phyloP scores from a whole-genome alignment of 1,284 basidiomycete species.

The Trichosporon sp. region DNA sequence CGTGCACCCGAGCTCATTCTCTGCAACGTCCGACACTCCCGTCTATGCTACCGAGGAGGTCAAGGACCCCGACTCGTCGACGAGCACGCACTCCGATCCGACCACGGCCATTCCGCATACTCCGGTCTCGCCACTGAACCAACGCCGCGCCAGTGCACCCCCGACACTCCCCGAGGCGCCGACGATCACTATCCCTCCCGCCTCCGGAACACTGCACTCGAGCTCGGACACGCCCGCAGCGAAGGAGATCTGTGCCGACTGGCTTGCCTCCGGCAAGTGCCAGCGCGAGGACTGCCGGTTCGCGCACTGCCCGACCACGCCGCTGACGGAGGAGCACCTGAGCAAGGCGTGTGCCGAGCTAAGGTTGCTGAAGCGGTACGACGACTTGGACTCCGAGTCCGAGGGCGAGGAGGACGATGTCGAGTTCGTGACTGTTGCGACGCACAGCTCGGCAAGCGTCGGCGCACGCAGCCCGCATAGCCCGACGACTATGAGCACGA shows the following conservation, averaged over 20 bases:
- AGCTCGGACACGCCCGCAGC: constrained; percentile 10
- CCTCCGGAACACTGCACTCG: neutral
- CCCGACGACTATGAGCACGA: neutral
- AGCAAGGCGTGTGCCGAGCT: constrained; percentile 32
- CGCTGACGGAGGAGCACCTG: constrained; percentile 38
- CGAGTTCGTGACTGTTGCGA: constrained; percentile 4
- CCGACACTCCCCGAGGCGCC: constrained; percentile 6
- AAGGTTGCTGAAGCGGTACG: constrained; percentile 2
- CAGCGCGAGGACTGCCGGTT: constrained; percentile 26
- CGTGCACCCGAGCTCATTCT: neutral
- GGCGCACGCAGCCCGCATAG: neutral
- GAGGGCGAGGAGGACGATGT: constrained; percentile 13
- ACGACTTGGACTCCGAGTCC: neutral
- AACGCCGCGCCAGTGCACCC: constrained; percentile 4
- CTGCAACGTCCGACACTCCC: neutral
- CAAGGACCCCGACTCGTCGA: neutral
- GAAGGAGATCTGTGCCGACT: constrained; percentile 23
- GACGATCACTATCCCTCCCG: neutral
- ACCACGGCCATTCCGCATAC: neutral
- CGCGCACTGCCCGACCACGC: constrained; percentile 22
- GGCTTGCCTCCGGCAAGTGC: constrained; percentile 27
- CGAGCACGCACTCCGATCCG: neutral
- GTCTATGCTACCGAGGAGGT: neutral
- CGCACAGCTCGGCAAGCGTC: neutral
- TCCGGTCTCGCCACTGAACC: neutral